These are phyloP conservation scores for Amniculicola lignicola DNA, from an alignment of 495 filamentous ascomycete genomes.

Conservation along the genomic window DNA sequence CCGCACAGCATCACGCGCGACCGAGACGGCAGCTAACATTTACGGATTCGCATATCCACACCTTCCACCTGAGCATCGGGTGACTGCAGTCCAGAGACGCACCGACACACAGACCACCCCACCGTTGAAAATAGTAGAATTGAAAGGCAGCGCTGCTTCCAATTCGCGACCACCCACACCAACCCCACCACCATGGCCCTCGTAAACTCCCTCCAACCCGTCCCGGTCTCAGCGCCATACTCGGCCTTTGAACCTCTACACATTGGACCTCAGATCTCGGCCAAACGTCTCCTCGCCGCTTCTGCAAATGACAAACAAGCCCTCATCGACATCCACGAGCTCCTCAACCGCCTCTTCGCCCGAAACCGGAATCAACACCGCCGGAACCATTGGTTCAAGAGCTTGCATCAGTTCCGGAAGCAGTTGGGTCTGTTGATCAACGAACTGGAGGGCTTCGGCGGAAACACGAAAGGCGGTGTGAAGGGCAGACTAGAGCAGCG, in stretches of 20 bases:
- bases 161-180: neutral
- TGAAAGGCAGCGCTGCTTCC: too few relatives aligned
- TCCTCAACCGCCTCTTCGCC: slow-evolving; percentile 23
- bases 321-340: slow-evolving; percentile 21
- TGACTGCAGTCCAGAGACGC: too few relatives aligned
- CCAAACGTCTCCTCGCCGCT: slow-evolving; percentile 5
- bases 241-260: neutral
- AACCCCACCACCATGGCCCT: slow-evolving; percentile 7
- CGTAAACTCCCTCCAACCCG: slow-evolving; percentile 5
- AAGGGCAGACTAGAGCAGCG: slow-evolving; percentile 12
- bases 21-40: too few relatives aligned
- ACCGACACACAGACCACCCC: too few relatives aligned
- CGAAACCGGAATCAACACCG: slow-evolving; percentile 33
- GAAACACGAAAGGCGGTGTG: slow-evolving; percentile 5
- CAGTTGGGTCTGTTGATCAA: slow-evolving; percentile 21
- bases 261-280: slow-evolving; percentile 6
- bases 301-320: slow-evolving; percentile 5
- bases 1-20: too few relatives aligned
- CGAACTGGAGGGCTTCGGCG: too few relatives aligned
- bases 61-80: too few relatives aligned
- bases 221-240: neutral
- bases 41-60: too few relatives aligned
- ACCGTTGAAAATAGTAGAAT: too few relatives aligned
- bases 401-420: slow-evolving; percentile 21
- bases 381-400: slow-evolving; percentile 28